Evolutionary conservation across 2,329 filamentous ascomycete species (phyloP), one percentile per base, ranked within the genome.

Genomic region (Leptodontidium sp.): DNA sequence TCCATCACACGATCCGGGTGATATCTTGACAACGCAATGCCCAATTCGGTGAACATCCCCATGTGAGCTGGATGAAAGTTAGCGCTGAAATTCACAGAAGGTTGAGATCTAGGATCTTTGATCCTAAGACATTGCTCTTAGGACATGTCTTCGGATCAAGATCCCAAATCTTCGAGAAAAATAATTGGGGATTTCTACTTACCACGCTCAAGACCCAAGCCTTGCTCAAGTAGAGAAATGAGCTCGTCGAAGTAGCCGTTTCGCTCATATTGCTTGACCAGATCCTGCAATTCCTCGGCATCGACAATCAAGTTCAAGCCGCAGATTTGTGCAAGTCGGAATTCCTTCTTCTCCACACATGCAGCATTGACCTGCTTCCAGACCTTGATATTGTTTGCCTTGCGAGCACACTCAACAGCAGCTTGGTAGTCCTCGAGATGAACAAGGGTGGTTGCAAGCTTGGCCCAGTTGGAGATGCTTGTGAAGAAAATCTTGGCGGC

Each of bases 391-490:
- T 93, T 98, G 86, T 98, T 99, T 76, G 96, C 96, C 84, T 99
- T 98, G 80, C 96, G 93, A 32, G 97, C 96, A 78, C 94, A 98
- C 80, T 99, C 96, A 52, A 99, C 96, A 57, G 96, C 96, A 75
- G 93, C 93, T 82, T 99, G 97, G 84, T 99, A 98, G 75, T 99
- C 96, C 73, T 91, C 92, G 7, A 99, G 89, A 80, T 98, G 94
- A n/a, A 99, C 96, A 70, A 98, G 88, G 12, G 96, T 99, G 12
- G 96, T 98, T 15, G 96, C 94, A 76, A 99, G 90, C 86, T 99
- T 99, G 66, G 95, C 95, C 96, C 96, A 99, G 87, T 99, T 99
- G 65, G 96, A 99, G 79, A 99, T 97, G 84, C 93, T 98, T 66
- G 90, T 93, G 84, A 90, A 99, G 87, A 98, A 99, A 78, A 99